Conservation (phyloP, 192 early-diverging fungal species). For the Coemansia sp. region DNA sequence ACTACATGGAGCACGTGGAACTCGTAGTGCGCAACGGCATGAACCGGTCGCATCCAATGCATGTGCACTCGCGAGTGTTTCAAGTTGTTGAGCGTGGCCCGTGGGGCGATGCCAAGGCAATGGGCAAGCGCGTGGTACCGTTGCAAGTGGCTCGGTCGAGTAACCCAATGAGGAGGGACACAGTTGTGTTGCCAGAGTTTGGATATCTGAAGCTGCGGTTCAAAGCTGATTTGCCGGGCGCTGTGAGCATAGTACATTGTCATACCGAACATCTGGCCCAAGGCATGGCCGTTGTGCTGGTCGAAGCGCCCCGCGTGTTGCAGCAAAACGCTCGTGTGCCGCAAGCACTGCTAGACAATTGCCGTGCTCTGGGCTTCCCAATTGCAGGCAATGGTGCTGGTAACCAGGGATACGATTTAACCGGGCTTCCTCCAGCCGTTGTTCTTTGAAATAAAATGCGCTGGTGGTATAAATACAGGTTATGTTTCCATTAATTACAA, state of each 20-base stretch:
- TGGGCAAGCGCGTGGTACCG: not conserved
- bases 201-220: constrained; percentile 68
- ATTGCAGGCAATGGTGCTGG: constrained; percentile 73
- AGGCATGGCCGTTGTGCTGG: constrained; percentile 67
- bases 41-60: constrained; percentile 66
- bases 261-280: constrained; percentile 62
- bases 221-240: constrained; percentile 75
- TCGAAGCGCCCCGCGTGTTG: constrained; percentile 66
- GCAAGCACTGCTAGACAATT: constrained; percentile 57
- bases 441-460: not conserved
- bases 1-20: constrained; percentile 62
- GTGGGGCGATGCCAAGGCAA: not conserved
- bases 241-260: constrained; percentile 83
- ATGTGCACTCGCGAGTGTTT: constrained; percentile 81
- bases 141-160: not conserved
- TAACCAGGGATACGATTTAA: constrained; percentile 63
- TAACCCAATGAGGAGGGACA: constrained; percentile 62
- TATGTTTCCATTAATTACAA: no score
- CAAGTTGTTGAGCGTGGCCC: constrained; percentile 64
- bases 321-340: constrained; percentile 56
- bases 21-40: constrained; percentile 70
- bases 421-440: constrained; percentile 39
- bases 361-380: constrained; percentile 56
- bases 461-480: not conserved
- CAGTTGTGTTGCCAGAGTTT: constrained; percentile 58